These are phyloP conservation scores for Blastomyces gilchristii DNA, from an alignment of 2,329 filamentous ascomycete genomes.

Conservation along the genomic window DNA sequence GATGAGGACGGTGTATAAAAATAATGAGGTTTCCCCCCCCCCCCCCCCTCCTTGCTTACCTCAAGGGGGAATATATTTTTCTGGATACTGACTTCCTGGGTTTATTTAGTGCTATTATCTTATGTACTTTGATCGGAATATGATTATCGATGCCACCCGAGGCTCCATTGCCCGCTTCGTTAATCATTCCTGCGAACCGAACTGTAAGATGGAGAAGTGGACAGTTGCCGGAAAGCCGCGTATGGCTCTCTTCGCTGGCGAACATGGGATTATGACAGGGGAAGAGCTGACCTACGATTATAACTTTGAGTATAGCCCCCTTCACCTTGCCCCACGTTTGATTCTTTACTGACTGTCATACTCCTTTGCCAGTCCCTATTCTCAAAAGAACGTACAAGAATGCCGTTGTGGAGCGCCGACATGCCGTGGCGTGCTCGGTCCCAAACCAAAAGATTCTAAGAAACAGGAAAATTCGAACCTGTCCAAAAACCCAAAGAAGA, in stretches of 20 bases:
- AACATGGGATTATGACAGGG: conserved; percentile 80
- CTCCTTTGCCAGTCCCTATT: conserved; percentile 39
- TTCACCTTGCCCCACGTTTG: neutral
- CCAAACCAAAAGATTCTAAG: conserved; percentile 42
- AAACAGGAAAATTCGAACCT: conserved; percentile 22
- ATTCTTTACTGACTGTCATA: conserved; percentile 11
- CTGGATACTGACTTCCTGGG: neutral
- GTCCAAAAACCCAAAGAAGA: conserved; percentile 14
- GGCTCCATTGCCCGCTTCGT: conserved; percentile 96
- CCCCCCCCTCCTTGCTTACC: neutral
- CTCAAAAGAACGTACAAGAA: conserved; percentile 51
- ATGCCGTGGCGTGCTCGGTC: conserved; percentile 53
- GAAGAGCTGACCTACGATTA: conserved; percentile 95
- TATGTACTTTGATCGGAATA: conserved; percentile 97
- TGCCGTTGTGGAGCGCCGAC: conserved; percentile 52
- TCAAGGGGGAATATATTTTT: neutral
- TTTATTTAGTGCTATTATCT: conserved; percentile 76
- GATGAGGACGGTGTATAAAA: conserved; percentile 88
- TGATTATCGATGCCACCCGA: conserved; percentile 95
- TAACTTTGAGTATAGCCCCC: conserved; percentile 48
- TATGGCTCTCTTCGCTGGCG: conserved; percentile 93
- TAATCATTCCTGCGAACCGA: conserved; percentile 93
- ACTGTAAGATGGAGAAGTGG: conserved; percentile 98
- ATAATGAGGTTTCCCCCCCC: conserved; percentile 64
- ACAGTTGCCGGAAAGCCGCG: conserved; percentile 85